A percentile compares a stretch with the other conserved stretches of the same genome.
Conservation (phyloP, 2,329 filamentous ascomycete species). For the Colletotrichum zoysiae region DNA sequence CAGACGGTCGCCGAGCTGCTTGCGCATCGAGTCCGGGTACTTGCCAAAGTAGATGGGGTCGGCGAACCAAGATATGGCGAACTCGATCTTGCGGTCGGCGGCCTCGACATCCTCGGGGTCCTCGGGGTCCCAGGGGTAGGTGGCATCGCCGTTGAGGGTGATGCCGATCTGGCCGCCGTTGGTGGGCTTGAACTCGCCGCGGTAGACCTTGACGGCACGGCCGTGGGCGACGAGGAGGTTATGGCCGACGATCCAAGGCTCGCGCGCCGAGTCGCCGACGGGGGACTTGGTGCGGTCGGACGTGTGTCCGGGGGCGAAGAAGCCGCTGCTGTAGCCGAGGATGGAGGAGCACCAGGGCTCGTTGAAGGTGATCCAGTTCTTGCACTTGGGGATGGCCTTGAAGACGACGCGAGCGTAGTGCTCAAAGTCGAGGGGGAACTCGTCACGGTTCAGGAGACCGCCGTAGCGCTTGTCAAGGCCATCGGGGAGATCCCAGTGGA, state of each 20-base stretch:
- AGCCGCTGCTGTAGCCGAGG: constrained; percentile 81
- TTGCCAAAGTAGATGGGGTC: constrained; percentile 88
- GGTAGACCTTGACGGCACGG: constrained; percentile 83
- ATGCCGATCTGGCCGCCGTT: constrained; percentile 86
- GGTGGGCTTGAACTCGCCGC: constrained; percentile 82
- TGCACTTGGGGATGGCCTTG: constrained; percentile 79
- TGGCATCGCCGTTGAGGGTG: constrained; percentile 87
- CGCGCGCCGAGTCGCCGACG: constrained; percentile 79
- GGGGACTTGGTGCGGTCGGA: constrained; percentile 79
- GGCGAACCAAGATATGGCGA: constrained; percentile 88
- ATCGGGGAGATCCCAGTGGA: constrained; percentile 90
- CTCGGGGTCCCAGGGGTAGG: constrained; percentile 84
- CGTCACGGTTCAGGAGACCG: constrained; percentile 82
- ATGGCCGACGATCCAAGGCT: constrained; percentile 88
- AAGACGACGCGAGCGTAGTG: constrained; percentile 84
- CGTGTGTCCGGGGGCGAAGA: constrained; percentile 85
- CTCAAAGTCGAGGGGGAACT: constrained; percentile 86
- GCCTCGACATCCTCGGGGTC: constrained; percentile 82
- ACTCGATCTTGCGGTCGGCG: constrained; percentile 85
- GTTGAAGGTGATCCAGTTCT: constrained; percentile 92
- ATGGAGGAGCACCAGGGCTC: constrained; percentile 90
- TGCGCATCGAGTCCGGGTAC: constrained; percentile 86
- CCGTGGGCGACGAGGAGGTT: constrained; percentile 85
- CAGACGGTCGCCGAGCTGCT: constrained; percentile 82
- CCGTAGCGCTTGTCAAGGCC: constrained; percentile 84